These are phyloP conservation scores for Adenanthera pavonina DNA, from an alignment of 306 rosid genomes.

Conservation along the genomic window DNA sequence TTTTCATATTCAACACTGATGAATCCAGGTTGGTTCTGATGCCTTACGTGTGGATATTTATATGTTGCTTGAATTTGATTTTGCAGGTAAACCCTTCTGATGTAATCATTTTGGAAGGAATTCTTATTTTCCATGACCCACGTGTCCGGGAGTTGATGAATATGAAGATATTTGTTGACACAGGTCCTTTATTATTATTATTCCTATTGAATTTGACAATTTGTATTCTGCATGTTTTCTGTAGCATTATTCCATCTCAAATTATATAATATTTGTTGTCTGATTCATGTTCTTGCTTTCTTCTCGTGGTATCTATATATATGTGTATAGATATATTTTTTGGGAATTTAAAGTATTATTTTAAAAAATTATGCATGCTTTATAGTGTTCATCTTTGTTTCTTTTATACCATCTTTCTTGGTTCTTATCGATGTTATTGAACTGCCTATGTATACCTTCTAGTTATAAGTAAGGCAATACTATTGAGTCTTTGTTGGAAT, in stretches of 20 bases:
- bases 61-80: conserved; percentile 33
- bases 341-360: conserved; percentile 9
- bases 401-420: not conserved
- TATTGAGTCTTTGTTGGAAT: conserved; percentile 27
- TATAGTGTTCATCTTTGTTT: not conserved
- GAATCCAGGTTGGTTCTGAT: conserved; percentile 12
- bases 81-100: conserved; percentile 92
- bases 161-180: conserved; percentile 99
- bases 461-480: conserved; percentile 26
- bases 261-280: conserved; percentile 21
- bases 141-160: conserved; percentile 91
- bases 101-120: conserved; percentile 97
- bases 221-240: conserved; percentile 15
- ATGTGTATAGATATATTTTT: too few species aligned
- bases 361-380: conserved; percentile 1
- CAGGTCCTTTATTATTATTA: conserved; percentile 74
- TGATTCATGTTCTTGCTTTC: conserved; percentile 30
- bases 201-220: conserved; percentile 29
- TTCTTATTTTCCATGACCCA: conserved; percentile 95
- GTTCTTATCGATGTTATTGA: conserved; percentile 23
- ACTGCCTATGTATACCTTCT: not conserved
- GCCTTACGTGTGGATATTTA: not conserved
- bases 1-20: not conserved
- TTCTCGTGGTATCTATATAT: not conserved
- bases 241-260: conserved; percentile 13